Base-by-base conservation (phyloP, 805 yeast genomes). In the Clavispora fructus region DNA sequence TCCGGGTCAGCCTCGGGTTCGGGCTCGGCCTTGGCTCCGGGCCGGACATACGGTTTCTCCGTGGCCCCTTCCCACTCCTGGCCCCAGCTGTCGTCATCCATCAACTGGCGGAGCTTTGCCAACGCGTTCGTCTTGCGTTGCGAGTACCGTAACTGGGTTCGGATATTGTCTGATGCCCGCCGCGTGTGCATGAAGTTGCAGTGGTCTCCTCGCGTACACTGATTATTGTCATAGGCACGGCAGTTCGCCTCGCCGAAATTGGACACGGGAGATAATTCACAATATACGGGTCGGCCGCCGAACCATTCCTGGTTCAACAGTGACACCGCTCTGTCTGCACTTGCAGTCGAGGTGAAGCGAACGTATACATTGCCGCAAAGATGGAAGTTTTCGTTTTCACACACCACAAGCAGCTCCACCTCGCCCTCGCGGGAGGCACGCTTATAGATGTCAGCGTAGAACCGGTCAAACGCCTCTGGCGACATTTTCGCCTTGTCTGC, bases 101-200 rank as follows among this genome's bases (percentile, higher is more conserved):
- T 43, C 12, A 49, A 50, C 26, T 29, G 28, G 17, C 58, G 49
- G 14, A 54, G 43, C 29, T 50, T 53, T 23, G 41, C 40, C 41
- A 54, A 39, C 3, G 53, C 58, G 35, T 48, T 43, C 27, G 35
- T 43, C 52, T 71, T 73, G 17, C 64, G 65, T 53, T 73, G 78
- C 3, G 74, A 61, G 31, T 55, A 54, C 41, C 55, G 56, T 45
- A 87, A 64, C 12, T 68, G 72, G 6, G 55, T 60, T 40, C 71
- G 62, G 27, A 82, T 58, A 12, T 62, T 69, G 7, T 58, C 57
- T 2, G 77, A 60, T 0, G 95, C 88, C 33, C 73, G 64, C 55
- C 82, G 73, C 3, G 83, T 74, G 63, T 91, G 98, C 78, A 89
- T 85, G 63, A 87, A 90, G 63, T 91, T 91, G 65, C 98, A 91